A percentile compares a stretch with the other conserved stretches of the same genome.
phyloP scores from a whole-genome alignment of 2,329 filamentous ascomycete species.

The Ceratocystis cacaofunesta region DNA sequence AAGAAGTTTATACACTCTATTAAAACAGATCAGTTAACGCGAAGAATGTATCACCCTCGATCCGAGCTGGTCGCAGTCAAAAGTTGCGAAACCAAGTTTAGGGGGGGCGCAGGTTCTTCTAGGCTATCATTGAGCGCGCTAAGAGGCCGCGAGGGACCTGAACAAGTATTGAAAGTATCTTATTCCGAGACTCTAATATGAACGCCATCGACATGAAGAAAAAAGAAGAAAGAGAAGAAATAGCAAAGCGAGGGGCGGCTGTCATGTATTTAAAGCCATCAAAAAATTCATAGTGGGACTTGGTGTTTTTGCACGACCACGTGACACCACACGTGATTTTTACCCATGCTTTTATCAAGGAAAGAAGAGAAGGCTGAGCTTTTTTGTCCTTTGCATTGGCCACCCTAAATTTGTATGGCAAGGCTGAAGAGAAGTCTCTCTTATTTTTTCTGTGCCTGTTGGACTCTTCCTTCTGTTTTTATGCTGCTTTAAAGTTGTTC shows the following conservation, averaged over 20 bases:
- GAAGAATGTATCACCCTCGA: constrained; percentile 18
- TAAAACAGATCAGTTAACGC: background rate
- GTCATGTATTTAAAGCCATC: constrained; percentile 12
- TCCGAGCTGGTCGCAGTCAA: constrained; percentile 29
- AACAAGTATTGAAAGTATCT: constrained; percentile 74
- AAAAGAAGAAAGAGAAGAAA: constrained; percentile 32
- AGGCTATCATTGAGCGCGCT: constrained; percentile 97
- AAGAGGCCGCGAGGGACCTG: constrained; percentile 68
- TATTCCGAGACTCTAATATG: constrained; percentile 99
- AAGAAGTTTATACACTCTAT: background rate
- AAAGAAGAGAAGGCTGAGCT: constrained; percentile 4
- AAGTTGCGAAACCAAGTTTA: constrained; percentile 41
- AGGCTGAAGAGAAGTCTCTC: constrained; percentile 12
- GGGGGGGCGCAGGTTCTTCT: constrained; percentile 62
- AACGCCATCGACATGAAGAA: constrained; percentile 68
- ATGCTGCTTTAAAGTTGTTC: background rate
- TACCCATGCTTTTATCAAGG: background rate
- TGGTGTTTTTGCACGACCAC: background rate
- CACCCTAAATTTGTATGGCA: constrained; percentile 5
- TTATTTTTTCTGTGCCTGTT: background rate
- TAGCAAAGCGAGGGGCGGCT: background rate
- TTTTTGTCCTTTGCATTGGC: background rate
- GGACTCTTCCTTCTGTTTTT: background rate
- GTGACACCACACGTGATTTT: background rate
- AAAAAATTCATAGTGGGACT: constrained; percentile 5